These are phyloP conservation scores for Pulveroboletus sp. DNA, from an alignment of 768 basidiomycete genomes.

Conservation along the genomic window DNA sequence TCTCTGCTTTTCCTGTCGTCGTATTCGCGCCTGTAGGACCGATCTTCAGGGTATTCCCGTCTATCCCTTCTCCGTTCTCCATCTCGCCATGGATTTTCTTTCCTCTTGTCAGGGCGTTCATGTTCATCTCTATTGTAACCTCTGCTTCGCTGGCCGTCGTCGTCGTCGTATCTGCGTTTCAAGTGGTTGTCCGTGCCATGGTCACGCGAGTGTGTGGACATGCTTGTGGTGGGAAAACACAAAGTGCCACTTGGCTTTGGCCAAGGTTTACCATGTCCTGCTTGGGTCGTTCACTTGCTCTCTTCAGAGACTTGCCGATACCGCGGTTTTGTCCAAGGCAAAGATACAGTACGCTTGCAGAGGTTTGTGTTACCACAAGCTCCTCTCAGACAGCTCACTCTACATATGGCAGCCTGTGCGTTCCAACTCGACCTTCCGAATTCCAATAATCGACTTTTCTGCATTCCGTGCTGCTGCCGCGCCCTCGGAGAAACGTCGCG, in stretches of 20 bases:
- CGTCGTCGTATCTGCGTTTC: conserved; percentile 14
- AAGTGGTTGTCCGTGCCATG: conserved; percentile 6
- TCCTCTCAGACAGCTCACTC: conserved; percentile 3
- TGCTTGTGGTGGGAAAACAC: conserved; percentile 20
- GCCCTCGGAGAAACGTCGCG: conserved; percentile 51
- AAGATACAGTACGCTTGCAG: conserved; percentile 23
- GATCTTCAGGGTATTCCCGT: conserved; percentile 15
- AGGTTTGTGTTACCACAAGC: conserved; percentile 14
- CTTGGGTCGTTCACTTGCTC: conserved; percentile 13
- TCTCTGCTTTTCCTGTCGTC: conserved; percentile 17
- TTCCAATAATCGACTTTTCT: conserved; percentile 79
- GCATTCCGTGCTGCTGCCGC: conserved; percentile 57
- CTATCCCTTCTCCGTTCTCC: conserved; percentile 20
- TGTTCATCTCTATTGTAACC: conserved; percentile 5
- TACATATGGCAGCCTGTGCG: conserved; percentile 29
- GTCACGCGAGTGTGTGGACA: conserved; percentile 19
- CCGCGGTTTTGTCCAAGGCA: conserved; percentile 6
- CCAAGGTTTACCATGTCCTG: conserved; percentile 4
- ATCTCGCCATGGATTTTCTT: conserved; percentile 19
- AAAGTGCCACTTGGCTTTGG: no score
- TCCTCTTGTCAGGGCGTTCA: conserved; percentile 10
- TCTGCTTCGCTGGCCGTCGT: conserved; percentile 9
- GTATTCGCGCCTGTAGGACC: conserved; percentile 19
- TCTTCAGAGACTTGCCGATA: conserved; percentile 1
- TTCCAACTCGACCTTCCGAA: conserved; percentile 47